Percentiles rank a stretch among this genome's conserved stretches.
Conservation (phyloP, 1,284 basidiomycete genomes). For the Ustanciosporium gigantosporum region DNA sequence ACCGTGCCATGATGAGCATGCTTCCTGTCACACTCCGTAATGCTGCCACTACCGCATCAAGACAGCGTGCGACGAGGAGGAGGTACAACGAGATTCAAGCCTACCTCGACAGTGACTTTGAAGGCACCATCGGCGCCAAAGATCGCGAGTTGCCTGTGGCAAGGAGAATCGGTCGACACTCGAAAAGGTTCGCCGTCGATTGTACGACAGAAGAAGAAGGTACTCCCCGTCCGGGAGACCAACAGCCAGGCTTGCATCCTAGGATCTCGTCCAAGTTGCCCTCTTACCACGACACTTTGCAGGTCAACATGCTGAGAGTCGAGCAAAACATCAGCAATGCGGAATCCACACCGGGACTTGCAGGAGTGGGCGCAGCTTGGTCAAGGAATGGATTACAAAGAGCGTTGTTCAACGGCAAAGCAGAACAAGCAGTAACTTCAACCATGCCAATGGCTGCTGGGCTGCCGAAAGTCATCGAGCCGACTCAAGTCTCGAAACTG, state of each 20-base stretch:
- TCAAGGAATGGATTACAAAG: conserved; percentile 6
- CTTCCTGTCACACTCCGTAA: conserved; percentile 28
- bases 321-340: not conserved
- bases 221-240: conserved; percentile 5
- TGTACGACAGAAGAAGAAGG: conserved; percentile 33
- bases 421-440: not conserved
- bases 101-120: conserved; percentile 46
- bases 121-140: conserved; percentile 46
- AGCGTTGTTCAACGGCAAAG: too few species aligned
- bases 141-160: conserved; percentile 48
- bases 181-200: conserved; percentile 30
- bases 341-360: conserved; percentile 29
- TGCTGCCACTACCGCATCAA: conserved; percentile 26
- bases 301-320: too few species aligned
- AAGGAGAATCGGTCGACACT: conserved; percentile 22
- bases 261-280: too few species aligned
- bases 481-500: conserved; percentile 11
- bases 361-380: conserved; percentile 33
- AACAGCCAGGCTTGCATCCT: too few species aligned
- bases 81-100: conserved; percentile 26
- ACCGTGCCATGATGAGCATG: conserved; percentile 31
- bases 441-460: not conserved
- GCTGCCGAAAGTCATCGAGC: conserved; percentile 18
- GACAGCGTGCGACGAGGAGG: conserved; percentile 17
- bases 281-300: too few species aligned